Percentiles rank a stretch among this genome's conserved stretches.
Conservation (phyloP, 2,329 filamentous ascomycete species). For the Fusarium sp. region DNA sequence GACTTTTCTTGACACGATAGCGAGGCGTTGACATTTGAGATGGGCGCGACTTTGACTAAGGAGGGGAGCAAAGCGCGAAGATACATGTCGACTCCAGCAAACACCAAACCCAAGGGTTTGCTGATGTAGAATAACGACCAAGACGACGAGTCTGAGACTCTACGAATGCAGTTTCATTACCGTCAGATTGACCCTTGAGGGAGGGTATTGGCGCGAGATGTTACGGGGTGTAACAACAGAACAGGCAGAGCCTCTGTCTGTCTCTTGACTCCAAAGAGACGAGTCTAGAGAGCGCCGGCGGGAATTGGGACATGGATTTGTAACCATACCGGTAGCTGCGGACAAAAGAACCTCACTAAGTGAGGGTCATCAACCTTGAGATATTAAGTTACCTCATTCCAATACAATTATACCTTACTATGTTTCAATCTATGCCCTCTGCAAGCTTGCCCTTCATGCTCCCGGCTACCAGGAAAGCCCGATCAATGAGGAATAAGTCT, state of each 20-base stretch:
- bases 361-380: conserved; percentile 16
- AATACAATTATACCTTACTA: background rate
- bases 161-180: conserved; percentile 9
- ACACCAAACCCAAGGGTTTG: background rate
- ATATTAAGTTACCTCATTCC: background rate
- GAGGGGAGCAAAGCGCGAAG: background rate
- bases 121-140: background rate
- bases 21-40: conserved; percentile 28
- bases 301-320: conserved; percentile 9
- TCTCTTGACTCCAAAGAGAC: background rate
- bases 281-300: background rate
- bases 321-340: conserved; percentile 33
- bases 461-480: background rate
- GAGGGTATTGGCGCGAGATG: conserved; percentile 9
- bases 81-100: background rate
- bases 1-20: conserved; percentile 22
- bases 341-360: conserved; percentile 16
- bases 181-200: conserved; percentile 11
- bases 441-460: background rate
- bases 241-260: background rate
- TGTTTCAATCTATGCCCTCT: background rate
- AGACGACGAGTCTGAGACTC: conserved; percentile 26
- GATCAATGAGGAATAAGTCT: background rate
- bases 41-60: conserved; percentile 6
- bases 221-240: conserved; percentile 12